Evolutionary conservation across 2,329 filamentous ascomycete species (phyloP).

Genomic region (Dothiorella sarmentorum): DNA sequence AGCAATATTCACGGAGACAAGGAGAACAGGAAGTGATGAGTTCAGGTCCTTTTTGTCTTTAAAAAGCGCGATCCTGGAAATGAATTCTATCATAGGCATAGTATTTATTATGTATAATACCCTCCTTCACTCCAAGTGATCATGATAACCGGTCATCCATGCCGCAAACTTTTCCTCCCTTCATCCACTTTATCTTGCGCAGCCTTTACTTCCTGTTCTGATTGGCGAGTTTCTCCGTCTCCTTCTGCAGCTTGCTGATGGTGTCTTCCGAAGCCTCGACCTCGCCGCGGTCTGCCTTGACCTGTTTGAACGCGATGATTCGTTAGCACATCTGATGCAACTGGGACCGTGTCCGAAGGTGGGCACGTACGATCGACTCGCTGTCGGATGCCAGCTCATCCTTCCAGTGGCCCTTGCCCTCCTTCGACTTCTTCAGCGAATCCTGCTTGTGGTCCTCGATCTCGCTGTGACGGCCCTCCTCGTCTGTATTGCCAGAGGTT

Average conservation of each 20-base stretch:
- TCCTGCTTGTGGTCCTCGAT: conserved; percentile 44
- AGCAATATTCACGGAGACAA: no score
- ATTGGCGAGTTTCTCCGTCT: conserved; percentile 41
- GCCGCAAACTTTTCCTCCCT: neutral
- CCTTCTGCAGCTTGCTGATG: conserved; percentile 44
- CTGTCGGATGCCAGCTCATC: conserved; percentile 41
- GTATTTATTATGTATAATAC: no score
- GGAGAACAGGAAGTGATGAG: no score
- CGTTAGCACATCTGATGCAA: no score
- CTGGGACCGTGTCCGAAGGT: no score
- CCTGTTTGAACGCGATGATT: conserved; percentile 24
- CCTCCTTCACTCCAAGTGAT: no score
- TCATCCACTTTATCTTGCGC: neutral
- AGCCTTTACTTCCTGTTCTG: conserved; percentile 23
- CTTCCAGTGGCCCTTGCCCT: conserved; percentile 43
- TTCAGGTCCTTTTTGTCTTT: no score
- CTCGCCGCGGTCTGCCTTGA: conserved; percentile 43
- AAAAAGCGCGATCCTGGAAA: no score
- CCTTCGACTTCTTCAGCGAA: conserved; percentile 42
- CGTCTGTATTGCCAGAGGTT: conserved; percentile 25
- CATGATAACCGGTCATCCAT: no score
- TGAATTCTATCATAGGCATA: no score
- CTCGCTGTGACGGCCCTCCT: conserved; percentile 37
- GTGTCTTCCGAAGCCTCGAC: conserved; percentile 42
- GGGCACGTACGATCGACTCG: conserved; percentile 27